These are phyloP conservation scores for Globisporangium iwayamae DNA, from an alignment of 352 stramenopile genomes.

Conservation along the genomic window DNA sequence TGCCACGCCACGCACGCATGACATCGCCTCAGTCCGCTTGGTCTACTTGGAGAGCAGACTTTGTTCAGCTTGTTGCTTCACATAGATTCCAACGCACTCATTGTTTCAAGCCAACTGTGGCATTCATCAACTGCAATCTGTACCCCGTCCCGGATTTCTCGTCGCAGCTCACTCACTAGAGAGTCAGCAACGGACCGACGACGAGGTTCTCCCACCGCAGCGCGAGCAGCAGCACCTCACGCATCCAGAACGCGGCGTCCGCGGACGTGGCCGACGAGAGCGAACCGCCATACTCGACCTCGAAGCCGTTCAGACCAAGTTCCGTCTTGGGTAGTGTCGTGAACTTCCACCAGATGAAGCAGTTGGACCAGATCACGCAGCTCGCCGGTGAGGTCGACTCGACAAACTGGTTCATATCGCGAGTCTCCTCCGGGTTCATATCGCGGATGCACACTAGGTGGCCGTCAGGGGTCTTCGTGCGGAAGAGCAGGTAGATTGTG, in stretches of 20 bases:
- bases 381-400: slow-evolving; percentile 16
- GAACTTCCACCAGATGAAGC: slow-evolving; percentile 67
- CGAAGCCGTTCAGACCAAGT: slow-evolving; percentile 28
- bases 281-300: slow-evolving; percentile 55
- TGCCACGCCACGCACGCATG: not conserved
- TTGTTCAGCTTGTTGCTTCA: not conserved
- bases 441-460: slow-evolving; percentile 68
- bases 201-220: slow-evolving; percentile 55
- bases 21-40: not conserved
- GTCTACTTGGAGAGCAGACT: not conserved
- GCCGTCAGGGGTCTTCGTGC: slow-evolving; percentile 58
- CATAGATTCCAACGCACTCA: not conserved
- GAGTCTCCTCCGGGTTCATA: slow-evolving; percentile 43
- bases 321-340: slow-evolving; percentile 36
- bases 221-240: slow-evolving; percentile 47
- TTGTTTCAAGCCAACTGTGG: slow-evolving; percentile 2
- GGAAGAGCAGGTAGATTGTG: slow-evolving; percentile 72
- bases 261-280: slow-evolving; percentile 33
- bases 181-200: slow-evolving; percentile 43
- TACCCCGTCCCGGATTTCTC: slow-evolving; percentile 6
- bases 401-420: slow-evolving; percentile 25
- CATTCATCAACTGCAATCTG: slow-evolving; percentile 1
- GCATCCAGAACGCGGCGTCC: slow-evolving; percentile 58
- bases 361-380: slow-evolving; percentile 57
- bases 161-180: slow-evolving; percentile 16